phyloP scores from a whole-genome alignment of 2,329 filamentous ascomycete species.

The Diaporthe ilicicola region DNA sequence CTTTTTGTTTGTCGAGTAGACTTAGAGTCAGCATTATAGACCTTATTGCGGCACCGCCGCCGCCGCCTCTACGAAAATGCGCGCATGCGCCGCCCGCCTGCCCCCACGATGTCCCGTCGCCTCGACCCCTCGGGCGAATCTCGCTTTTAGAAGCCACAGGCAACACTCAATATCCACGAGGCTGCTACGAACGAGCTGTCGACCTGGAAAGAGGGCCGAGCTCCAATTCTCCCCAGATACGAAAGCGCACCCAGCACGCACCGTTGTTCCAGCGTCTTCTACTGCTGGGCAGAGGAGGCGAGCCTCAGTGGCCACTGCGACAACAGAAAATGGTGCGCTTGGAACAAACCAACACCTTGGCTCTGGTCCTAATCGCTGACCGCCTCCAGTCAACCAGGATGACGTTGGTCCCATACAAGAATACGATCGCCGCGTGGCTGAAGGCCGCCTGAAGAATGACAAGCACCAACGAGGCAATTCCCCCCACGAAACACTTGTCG shows the following conservation, averaged over 20 bases:
- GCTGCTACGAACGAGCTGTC: slow-evolving; percentile 19
- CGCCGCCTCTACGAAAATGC: slow-evolving; percentile 23
- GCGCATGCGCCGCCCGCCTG: slow-evolving; percentile 27
- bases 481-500: neutral
- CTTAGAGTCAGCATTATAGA: neutral
- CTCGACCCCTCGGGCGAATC: slow-evolving; percentile 17
- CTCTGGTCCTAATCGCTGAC: neutral
- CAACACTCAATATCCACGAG: slow-evolving; percentile 24
- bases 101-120: slow-evolving; percentile 19
- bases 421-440: slow-evolving; percentile 83
- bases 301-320: slow-evolving; percentile 35
- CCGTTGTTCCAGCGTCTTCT: slow-evolving; percentile 32
- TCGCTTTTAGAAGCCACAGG: neutral
- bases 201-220: neutral
- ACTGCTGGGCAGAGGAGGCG: slow-evolving; percentile 33
- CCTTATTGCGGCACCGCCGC: neutral
- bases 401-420: slow-evolving; percentile 80
- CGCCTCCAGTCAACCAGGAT: slow-evolving; percentile 40
- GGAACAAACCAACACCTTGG: neutral
- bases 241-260: slow-evolving; percentile 24
- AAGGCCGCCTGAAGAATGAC: slow-evolving; percentile 82
- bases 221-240: neutral
- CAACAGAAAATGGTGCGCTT: slow-evolving; percentile 35
- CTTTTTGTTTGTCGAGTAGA: neutral
- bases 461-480: slow-evolving; percentile 83